phyloP scores from a whole-genome alignment of 2,329 filamentous ascomycete genomes.

The Diaporthe sp. region DNA sequence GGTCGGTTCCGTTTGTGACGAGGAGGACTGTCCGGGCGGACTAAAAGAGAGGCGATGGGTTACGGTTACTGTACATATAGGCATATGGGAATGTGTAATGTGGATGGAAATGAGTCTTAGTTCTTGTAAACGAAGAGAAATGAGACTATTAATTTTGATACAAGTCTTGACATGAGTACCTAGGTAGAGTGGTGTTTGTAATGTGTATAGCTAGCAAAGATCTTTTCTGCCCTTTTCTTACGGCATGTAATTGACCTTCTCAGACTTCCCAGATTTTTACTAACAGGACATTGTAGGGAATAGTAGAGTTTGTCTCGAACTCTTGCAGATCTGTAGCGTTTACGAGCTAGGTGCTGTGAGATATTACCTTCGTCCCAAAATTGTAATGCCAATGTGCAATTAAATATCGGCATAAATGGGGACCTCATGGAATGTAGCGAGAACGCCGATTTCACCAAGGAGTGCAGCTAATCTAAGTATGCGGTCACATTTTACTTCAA shows the following conservation, averaged over 20 bases:
- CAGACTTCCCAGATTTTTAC: too few species aligned
- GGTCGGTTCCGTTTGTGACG: constrained; percentile 22
- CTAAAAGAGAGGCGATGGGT: background rate
- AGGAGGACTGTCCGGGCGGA: constrained; percentile 3
- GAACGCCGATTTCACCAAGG: background rate
- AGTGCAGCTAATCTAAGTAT: background rate
- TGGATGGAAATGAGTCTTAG: background rate
- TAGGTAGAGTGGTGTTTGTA: background rate
- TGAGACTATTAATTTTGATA: background rate
- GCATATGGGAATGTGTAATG: background rate
- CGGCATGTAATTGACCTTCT: background rate
- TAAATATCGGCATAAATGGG: background rate
- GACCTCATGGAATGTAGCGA: background rate
- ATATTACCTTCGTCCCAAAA: background rate
- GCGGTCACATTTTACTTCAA: background rate
- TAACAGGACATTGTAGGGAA: background rate
- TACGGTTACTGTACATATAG: background rate
- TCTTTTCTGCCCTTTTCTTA: background rate
- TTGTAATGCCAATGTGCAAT: background rate
- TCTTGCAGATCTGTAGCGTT: background rate
- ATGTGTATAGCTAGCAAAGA: background rate
- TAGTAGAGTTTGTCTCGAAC: background rate
- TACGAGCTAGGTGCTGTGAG: background rate
- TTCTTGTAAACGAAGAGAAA: background rate
- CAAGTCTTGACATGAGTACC: background rate